Base-by-base conservation (phyloP, 2,329 filamentous ascomycete genomes). In the Diaporthe capsici region DNA sequence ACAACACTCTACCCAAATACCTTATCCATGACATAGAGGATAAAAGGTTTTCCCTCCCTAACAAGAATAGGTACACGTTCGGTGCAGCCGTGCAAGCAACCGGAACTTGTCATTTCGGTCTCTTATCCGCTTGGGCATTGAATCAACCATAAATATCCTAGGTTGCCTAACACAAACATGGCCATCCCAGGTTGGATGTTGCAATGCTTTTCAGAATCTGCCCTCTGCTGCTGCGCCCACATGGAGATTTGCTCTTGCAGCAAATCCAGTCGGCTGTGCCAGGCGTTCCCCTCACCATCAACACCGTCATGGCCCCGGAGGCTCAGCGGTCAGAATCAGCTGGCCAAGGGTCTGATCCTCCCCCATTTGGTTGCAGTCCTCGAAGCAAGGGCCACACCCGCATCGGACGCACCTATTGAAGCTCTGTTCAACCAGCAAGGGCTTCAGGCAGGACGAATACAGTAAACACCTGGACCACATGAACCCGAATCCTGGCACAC, bases 291-390 rank as follows among this genome's bases (percentile, higher is more conserved):
- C n/a, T 34, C 28, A 17, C 22, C 34, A 9, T 55, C 49, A 28
- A 42, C 44, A 25, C 63, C 8, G 49, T 37, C 65, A 70, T 70
- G 49, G 37, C 49, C 49, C 34, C 20, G 34, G 37, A 42, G 65
- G 65, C 65, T 70, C 49, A 70, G 65, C 49, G 28, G 31, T 39
- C 65, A 22, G 49, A 20, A 55, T 70, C 65, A 70, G 65, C 65
- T 70, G 13, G 65, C 49, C 65, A 70, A 55, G 65, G 65, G 65
- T 70, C 65, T 17, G 49, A 28, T 70, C 65, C 47, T 55, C 44
- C 49, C 9, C 49, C 47, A 55, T 25, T 25, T 68, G 34, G 25
- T 68, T 53, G 13, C 65, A 53, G 22, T n/a, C 13, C 47, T 68
- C 31, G 22, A 15, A 44, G 25, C 60, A 44, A 20, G 39, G 22